A percentile compares a stretch with the other conserved stretches of the same genome.
These are phyloP conservation scores for Limtongia smithiae DNA, from an alignment of 805 yeast genomes.

Conservation along the genomic window DNA sequence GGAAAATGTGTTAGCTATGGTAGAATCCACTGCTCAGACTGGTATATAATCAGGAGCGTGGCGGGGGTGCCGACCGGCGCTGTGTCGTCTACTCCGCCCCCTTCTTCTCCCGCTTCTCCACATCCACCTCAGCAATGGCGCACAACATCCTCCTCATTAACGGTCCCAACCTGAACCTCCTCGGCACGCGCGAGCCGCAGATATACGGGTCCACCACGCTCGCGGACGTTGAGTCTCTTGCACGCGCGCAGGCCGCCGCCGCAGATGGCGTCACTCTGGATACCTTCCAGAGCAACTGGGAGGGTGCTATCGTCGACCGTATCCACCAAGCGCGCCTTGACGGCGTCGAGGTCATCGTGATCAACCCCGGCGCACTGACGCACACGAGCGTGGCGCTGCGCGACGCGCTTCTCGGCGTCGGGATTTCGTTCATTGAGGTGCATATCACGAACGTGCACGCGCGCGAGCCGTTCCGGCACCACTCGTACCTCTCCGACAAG, in stretches of 20 bases:
- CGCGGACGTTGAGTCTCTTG: slow-evolving; percentile 44
- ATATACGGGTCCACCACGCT: slow-evolving; percentile 49
- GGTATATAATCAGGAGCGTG: too few species aligned
- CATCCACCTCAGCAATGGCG: too few species aligned
- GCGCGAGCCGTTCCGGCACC: slow-evolving; percentile 51
- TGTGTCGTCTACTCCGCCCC: too few species aligned
- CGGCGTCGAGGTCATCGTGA: slow-evolving; percentile 43
- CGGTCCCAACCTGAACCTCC: slow-evolving; percentile 51
- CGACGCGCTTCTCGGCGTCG: slow-evolving; percentile 49
- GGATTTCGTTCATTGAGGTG: slow-evolving; percentile 49
- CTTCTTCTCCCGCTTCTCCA: too few species aligned
- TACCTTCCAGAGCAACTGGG: slow-evolving; percentile 45
- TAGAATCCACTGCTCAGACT: too few species aligned
- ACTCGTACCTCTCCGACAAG: slow-evolving; percentile 47
- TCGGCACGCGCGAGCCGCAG: slow-evolving; percentile 50
- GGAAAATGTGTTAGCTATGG: too few species aligned
- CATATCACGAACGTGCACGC: slow-evolving; percentile 53
- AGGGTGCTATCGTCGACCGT: slow-evolving; percentile 47
- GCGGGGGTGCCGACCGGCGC: too few species aligned
- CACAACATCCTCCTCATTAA: slow-evolving; percentile 48
- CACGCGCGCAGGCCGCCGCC: slow-evolving; percentile 38
- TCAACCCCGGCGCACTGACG: slow-evolving; percentile 53
- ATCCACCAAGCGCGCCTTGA: slow-evolving; percentile 43
- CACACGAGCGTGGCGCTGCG: slow-evolving; percentile 51
- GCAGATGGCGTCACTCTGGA: slow-evolving; percentile 38